Percentiles rank a stretch among this genome's conserved stretches.
These are phyloP conservation scores for Solanum hybrid DNA, from an alignment of 305 asterid species.

Conservation along the genomic window DNA sequence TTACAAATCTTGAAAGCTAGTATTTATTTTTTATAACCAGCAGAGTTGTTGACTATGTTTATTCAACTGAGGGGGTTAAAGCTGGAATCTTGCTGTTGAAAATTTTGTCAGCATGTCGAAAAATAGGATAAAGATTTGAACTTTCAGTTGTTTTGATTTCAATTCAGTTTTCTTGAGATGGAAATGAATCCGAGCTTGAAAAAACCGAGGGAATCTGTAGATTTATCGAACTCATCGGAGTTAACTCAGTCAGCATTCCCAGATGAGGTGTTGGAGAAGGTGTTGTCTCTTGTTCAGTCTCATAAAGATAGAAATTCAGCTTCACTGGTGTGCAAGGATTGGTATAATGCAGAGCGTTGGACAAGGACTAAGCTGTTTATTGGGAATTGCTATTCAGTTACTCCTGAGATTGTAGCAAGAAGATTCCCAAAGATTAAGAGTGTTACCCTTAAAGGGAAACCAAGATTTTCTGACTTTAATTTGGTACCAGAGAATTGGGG, in stretches of 20 bases:
- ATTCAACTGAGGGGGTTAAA: neutral
- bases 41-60: neutral
- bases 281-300: constrained; percentile 52
- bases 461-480: constrained; percentile 83
- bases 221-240: constrained; percentile 27
- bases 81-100: neutral
- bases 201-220: constrained; percentile 28
- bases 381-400: constrained; percentile 83
- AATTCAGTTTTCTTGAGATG: neutral
- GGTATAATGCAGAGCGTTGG: constrained; percentile 93
- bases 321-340: constrained; percentile 71
- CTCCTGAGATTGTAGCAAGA: constrained; percentile 68
- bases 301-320: constrained; percentile 64
- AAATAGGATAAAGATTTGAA: neutral
- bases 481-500: constrained; percentile 82
- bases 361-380: constrained; percentile 68
- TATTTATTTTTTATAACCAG: neutral
- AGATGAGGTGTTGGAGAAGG: constrained; percentile 70
- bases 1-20: neutral
- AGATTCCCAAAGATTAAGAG: constrained; percentile 72
- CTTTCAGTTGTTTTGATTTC: neutral
- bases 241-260: constrained; percentile 45
- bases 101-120: neutral
- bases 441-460: constrained; percentile 72
- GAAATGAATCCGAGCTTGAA: constrained; percentile 41